Percentiles rank a stretch among this genome's conserved stretches.
Evolutionary conservation across 106 monocot genomes (phyloP).

Genomic region (Amphibolis antarctica): DNA sequence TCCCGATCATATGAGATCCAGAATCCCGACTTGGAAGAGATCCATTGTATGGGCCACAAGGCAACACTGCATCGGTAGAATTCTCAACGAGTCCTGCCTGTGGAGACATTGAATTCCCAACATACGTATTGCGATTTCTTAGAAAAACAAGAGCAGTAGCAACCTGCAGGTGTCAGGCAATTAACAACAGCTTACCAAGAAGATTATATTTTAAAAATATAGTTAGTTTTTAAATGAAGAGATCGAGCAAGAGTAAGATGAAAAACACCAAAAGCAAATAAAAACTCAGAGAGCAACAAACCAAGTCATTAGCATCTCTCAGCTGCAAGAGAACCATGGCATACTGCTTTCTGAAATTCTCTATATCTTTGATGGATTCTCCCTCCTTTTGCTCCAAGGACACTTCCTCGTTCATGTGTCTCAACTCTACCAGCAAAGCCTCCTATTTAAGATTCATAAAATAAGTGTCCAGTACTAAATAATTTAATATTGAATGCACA

Average conservation of each 20-base stretch:
- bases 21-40: conserved; percentile 35
- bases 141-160: conserved; percentile 59
- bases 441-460: conserved; percentile 29
- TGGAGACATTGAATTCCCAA: conserved; percentile 36
- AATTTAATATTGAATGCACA: not conserved
- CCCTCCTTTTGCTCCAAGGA: conserved; percentile 58
- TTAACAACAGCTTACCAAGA: not conserved
- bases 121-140: conserved; percentile 77
- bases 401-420: conserved; percentile 91
- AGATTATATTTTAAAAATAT: not conserved
- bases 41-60: conserved; percentile 34
- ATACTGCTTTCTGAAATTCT: conserved; percentile 84
- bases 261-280: not conserved
- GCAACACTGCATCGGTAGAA: conserved; percentile 22
- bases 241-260: not conserved
- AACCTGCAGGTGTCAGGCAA: conserved; percentile 32
- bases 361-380: conserved; percentile 49
- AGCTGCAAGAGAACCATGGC: conserved; percentile 90
- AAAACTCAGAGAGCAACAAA: conserved; percentile 7
- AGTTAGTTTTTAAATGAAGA: not conserved
- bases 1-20: conserved; percentile 55
- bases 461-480: not conserved
- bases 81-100: conserved; percentile 34
- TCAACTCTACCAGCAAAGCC: conserved; percentile 71
- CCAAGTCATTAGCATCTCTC: conserved; percentile 78